Percentiles rank a stretch among this genome's conserved stretches.
phyloP scores from a whole-genome alignment of 129 eudicot species.

The Chrysanthemum makinoi region DNA sequence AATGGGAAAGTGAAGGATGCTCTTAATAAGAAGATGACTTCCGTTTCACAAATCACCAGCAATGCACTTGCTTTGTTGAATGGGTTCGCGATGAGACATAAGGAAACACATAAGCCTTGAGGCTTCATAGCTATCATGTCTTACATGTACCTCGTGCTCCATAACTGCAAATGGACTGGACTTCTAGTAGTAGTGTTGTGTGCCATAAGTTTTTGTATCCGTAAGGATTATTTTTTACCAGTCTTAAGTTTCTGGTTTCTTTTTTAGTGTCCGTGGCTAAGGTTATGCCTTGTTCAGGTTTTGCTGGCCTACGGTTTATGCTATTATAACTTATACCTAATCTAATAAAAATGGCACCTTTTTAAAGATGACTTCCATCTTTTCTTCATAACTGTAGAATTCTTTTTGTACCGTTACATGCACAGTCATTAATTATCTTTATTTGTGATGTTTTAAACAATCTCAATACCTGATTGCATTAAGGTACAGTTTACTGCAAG shows the following conservation, averaged over 20 bases:
- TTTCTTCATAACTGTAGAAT: neutral
- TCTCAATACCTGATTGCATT: neutral
- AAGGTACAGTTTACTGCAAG: neutral
- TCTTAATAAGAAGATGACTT: constrained; percentile 35
- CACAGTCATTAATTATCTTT: neutral
- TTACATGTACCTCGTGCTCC: neutral
- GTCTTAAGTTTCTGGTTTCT: constrained; percentile 6
- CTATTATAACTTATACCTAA: constrained; percentile 14
- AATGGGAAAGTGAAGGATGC: constrained; percentile 53
- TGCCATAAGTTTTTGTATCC: constrained; percentile 25
- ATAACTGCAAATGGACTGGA: neutral
- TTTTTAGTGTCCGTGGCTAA: constrained; percentile 1
- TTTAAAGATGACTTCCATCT: neutral
- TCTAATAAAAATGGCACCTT: constrained; percentile 31
- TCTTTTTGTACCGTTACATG: neutral
- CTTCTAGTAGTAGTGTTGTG: constrained; percentile 18
- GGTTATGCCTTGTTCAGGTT: constrained; percentile 19
- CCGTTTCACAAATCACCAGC: constrained; percentile 60
- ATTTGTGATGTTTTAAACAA: neutral
- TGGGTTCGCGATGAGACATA: constrained; percentile 43
- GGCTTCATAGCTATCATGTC: neutral
- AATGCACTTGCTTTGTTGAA: constrained; percentile 80
- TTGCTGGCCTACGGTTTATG: constrained; percentile 12
- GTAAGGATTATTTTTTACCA: constrained; percentile 24
- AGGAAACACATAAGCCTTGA: constrained; percentile 21